These are phyloP conservation scores for Naganishia friedmannii DNA, from an alignment of 768 basidiomycete genomes.

Conservation along the genomic window DNA sequence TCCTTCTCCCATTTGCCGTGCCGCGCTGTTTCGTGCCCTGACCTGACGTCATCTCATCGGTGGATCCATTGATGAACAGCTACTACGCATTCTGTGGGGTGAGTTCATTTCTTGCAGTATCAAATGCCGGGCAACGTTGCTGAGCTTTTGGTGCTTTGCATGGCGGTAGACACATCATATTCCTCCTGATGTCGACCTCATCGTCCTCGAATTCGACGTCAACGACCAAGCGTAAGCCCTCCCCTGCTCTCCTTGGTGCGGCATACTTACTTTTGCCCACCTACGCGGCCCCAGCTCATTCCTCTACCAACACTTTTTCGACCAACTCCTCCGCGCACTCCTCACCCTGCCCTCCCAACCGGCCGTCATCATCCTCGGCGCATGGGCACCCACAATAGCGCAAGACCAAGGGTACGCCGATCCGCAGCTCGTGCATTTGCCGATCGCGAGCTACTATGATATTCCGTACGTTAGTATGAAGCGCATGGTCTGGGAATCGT, in stretches of 20 bases:
- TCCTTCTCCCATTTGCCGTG: too few relatives aligned
- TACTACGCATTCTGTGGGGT: slow-evolving; percentile 51
- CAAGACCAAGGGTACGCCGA: slow-evolving; percentile 49
- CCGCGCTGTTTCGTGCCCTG: too few relatives aligned
- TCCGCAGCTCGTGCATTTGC: slow-evolving; percentile 48
- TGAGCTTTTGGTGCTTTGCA: not conserved
- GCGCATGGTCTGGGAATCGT: slow-evolving; percentile 45
- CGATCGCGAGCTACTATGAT: slow-evolving; percentile 48
- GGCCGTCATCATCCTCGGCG: slow-evolving; percentile 47
- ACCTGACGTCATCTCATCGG: too few relatives aligned
- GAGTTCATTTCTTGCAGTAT: not conserved
- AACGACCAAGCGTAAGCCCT: slow-evolving; percentile 45
- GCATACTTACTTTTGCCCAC: slow-evolving; percentile 39
- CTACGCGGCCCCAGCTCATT: slow-evolving; percentile 32
- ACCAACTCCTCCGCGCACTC: slow-evolving; percentile 49
- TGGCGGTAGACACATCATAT: slow-evolving; percentile 45
- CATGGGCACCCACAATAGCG: slow-evolving; percentile 46
- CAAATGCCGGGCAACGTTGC: not conserved
- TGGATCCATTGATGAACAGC: slow-evolving; percentile 33
- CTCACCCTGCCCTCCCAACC: slow-evolving; percentile 46
- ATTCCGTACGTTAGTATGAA: slow-evolving; percentile 48
- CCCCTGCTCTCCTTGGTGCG: slow-evolving; percentile 44
- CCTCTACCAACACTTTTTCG: slow-evolving; percentile 47
- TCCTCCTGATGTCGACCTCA: slow-evolving; percentile 43
- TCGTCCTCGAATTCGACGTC: slow-evolving; percentile 50